Evolutionary conservation across 805 yeast species (phyloP).

Genomic region (Zygoascus tannicola): DNA sequence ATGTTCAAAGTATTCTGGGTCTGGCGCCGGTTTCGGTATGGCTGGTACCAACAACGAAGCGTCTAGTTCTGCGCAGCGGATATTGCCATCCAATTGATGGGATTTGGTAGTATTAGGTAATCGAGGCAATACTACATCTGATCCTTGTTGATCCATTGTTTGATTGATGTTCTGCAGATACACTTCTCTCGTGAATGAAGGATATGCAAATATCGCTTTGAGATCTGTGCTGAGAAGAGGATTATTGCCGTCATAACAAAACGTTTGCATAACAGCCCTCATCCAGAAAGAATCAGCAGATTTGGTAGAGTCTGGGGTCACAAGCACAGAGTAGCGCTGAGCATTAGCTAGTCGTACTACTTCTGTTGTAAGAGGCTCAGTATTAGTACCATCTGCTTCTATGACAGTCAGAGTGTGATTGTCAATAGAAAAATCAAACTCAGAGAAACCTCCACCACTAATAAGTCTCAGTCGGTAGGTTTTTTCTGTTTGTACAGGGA

Average conservation of each 20-base stretch:
- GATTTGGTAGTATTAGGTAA: constrained; percentile 2
- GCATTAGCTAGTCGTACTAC: constrained; percentile 48
- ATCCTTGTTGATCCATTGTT: neutral
- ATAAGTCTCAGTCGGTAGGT: constrained; percentile 21
- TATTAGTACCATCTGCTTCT: constrained; percentile 29
- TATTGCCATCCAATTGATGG: constrained; percentile 17
- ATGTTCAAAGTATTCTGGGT: constrained; percentile 26
- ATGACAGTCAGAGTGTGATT: constrained; percentile 22
- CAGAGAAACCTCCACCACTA: constrained; percentile 28
- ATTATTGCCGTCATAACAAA: constrained; percentile 31
- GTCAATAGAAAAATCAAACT: constrained; percentile 26
- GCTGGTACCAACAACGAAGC: constrained; percentile 19
- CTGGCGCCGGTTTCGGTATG: constrained; percentile 21
- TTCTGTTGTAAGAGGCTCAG: constrained; percentile 20
- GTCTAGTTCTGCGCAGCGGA: constrained; percentile 22
- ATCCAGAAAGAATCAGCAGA: constrained; percentile 29
- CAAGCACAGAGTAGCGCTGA: constrained; percentile 66
- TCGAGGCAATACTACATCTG: neutral
- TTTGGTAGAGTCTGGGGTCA: constrained; percentile 28
- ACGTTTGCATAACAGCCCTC: constrained; percentile 31
- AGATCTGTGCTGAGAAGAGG: constrained; percentile 28
- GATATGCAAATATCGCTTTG: constrained; percentile 29
- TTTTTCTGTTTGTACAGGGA: constrained; percentile 15
- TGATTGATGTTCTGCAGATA: constrained; percentile 1
- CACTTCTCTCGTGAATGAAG: constrained; percentile 14